Percentiles rank a stretch among this genome's conserved stretches.
Evolutionary conservation across 345 rosid species (phyloP).

Genomic region (Raphanus raphanistrum): DNA sequence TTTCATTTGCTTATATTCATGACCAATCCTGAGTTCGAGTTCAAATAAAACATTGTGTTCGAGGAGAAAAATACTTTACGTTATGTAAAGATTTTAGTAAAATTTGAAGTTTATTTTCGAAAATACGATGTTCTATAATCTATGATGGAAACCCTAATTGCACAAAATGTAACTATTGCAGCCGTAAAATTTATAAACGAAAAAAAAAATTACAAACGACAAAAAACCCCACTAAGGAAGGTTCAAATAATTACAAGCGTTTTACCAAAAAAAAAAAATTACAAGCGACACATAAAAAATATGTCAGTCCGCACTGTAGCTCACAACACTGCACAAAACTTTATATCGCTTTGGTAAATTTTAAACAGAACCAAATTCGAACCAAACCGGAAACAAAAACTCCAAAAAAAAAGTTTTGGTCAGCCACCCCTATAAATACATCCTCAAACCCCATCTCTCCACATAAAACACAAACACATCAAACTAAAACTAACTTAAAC

Average conservation of each 20-base stretch:
- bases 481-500: neutral
- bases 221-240: neutral
- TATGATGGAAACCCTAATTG: neutral
- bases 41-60: too few relatives aligned
- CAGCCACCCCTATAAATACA: neutral
- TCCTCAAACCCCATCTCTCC: constrained; percentile 11
- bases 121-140: neutral
- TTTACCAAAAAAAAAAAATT: too few relatives aligned
- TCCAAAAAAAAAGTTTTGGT: neutral
- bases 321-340: neutral
- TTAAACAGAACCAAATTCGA: neutral
- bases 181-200: neutral
- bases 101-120: neutral
- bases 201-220: neutral
- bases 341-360: neutral
- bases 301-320: neutral
- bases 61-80: neutral
- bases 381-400: neutral
- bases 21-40: neutral
- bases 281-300: neutral
- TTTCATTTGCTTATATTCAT: neutral
- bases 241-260: neutral
- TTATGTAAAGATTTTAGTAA: neutral
- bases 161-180: neutral
- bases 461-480: constrained; percentile 15